Percentiles rank a stretch among this genome's conserved stretches.
Evolutionary conservation across 352 stramenopile species (phyloP).

Genomic region (Aphanomyces cochlioides): DNA sequence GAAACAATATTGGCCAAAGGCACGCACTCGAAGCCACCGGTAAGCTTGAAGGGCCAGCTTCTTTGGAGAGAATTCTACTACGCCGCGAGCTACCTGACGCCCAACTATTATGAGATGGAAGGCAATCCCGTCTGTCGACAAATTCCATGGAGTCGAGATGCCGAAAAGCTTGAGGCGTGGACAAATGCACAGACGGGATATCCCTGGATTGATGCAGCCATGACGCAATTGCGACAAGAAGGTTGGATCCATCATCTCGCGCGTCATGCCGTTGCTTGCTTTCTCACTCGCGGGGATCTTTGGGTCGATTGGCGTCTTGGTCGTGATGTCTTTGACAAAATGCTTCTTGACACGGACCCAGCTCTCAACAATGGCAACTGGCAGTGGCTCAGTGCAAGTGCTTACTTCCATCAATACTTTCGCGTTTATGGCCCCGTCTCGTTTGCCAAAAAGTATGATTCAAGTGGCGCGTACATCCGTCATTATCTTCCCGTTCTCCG

Average conservation of each 20-base stretch:
- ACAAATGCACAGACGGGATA: conserved; percentile 94
- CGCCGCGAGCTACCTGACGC: conserved; percentile 64
- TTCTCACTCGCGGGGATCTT: conserved; percentile 96
- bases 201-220: conserved; percentile 97
- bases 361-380: conserved; percentile 97
- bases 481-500: conserved; percentile 90
- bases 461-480: conserved; percentile 86
- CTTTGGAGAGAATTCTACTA: conserved; percentile 96
- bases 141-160: conserved; percentile 84
- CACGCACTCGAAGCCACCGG: conserved; percentile 80
- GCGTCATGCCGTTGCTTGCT: conserved; percentile 96
- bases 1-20: conserved; percentile 65
- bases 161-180: conserved; percentile 91
- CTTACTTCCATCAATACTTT: conserved; percentile 98
- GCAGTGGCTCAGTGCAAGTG: conserved; percentile 93
- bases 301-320: conserved; percentile 95
- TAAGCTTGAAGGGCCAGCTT: conserved; percentile 92
- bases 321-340: conserved; percentile 87
- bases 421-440: conserved; percentile 93
- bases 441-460: conserved; percentile 96
- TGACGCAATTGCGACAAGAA: conserved; percentile 90
- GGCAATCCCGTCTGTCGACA: conserved; percentile 89
- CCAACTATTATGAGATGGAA: conserved; percentile 93
- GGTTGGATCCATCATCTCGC: conserved; percentile 88
- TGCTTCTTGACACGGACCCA: conserved; percentile 96